Evolutionary conservation across 495 filamentous ascomycete genomes (phyloP), one percentile per base, ranked within the genome.

Genomic region (Podospora pseudoanserina): DNA sequence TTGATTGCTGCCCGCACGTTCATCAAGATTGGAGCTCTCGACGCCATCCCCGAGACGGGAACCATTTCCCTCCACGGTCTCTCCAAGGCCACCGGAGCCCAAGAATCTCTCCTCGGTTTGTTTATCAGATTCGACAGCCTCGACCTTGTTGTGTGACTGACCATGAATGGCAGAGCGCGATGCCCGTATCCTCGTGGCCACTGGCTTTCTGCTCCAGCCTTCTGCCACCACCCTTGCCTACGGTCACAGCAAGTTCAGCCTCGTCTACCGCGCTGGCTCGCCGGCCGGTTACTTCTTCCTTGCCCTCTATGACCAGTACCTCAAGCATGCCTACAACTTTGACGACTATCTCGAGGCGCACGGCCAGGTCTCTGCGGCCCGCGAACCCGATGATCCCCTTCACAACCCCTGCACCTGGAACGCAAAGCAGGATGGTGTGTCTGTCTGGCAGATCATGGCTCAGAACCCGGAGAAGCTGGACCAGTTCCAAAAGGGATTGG

Each of bases 161-260:
- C 67, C 44, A 19, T 30, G 5, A 13, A 18, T 64, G n/a, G 58
- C 64, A 75, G 73, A 73, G 63, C 57, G 68, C 20, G 73, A 73
- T 68, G 63, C 60, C 20, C 73, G 68, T 6, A 63, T 69, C 7
- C 60, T 74, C 61, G 73, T 71, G 18, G 68, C 66, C 9, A 64
- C 71, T 5, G 69, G 73, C 20, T 75, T 75, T 23, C 67, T 75
- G n/a, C 68, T 70, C 64, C 73, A 74, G 73, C 68, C 18, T 58
- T 27, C 3, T 63, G 62, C 23, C 60, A 65, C 39, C 60, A 65
- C 27, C 39, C 55, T 68, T 15, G 32, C 58, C 0, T 71, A 72
- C 60, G 62, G 60, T 6, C 69, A 71, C 67, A 75, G 66, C 57
- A 70, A 69, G 13, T 71, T 71, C 57, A 73, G 71, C 0, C 62